Base-by-base conservation (phyloP, 805 yeast genomes). In the Yarrowia sp. region DNA sequence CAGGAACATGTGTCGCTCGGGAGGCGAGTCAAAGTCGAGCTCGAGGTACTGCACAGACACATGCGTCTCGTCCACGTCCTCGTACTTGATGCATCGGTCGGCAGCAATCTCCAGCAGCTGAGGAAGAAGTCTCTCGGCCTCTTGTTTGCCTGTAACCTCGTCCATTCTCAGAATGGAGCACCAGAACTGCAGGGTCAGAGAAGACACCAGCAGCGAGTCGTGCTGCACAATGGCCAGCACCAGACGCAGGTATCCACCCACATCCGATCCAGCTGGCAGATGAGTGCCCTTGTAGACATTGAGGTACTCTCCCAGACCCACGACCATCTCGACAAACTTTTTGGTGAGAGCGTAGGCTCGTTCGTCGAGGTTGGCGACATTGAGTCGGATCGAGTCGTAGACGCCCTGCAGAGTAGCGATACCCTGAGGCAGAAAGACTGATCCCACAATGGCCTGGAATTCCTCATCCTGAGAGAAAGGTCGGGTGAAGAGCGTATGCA, bases 151-250 rank as follows among this genome's bases (percentile, higher is more conserved):
- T 38, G 71, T 68, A 22, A 89, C 79, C 66, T 87, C 90, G 69
- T 92, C 97, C 65, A 87, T 84, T 71, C 99, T 82, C 61, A 96
- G 77, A 69, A 93, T 85, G 1, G 93, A 84, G 67, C 96, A 91
- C 99, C 99, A 96, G 78, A 95, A 88, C 73, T 92, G 97, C 62
- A 95, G 77, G 0, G 97, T 89, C 15, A 95, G 80, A 0, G 97
- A 97, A 60, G 96, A 88, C 2, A 93, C 87, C n/a, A 93, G 87
- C 65, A 95, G 80, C 70, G 96, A 89, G 31, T 90, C 89, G 72
- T 91, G 95, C 70, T 81, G 83, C 0, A 97, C 89, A 1, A 97
- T 90, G 51, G 86, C 83, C 48, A 95, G 78, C 6, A 95, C 91
- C 22, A 95, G 81, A 65, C 83, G 82, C 68, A 92, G 80, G 73